Conservation (phyloP, 768 basidiomycete genomes). For the Lyophyllum shimeji region DNA sequence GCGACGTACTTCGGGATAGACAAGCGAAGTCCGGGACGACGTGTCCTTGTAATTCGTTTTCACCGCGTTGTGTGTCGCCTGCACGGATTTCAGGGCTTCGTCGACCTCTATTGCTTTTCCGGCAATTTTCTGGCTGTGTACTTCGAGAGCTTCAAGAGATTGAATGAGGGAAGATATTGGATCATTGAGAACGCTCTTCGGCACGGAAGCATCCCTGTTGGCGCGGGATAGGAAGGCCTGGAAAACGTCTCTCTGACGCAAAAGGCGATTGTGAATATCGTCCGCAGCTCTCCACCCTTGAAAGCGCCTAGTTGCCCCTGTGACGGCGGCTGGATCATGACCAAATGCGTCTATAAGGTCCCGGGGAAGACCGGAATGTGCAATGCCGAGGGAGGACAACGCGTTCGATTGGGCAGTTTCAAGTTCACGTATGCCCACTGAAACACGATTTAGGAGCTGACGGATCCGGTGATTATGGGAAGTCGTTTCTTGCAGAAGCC, state of each 20-base stretch:
- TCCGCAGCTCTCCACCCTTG: conserved; percentile 75
- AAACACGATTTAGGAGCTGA: conserved; percentile 66
- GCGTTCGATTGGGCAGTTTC: conserved; percentile 58
- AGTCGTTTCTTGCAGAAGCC: conserved; percentile 58
- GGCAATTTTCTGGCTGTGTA: conserved; percentile 42
- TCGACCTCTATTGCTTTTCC: conserved; percentile 49
- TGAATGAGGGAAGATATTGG: conserved; percentile 51
- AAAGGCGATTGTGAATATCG: conserved; percentile 65
- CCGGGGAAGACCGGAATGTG: conserved; percentile 51
- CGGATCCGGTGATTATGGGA: conserved; percentile 68
- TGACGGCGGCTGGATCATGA: conserved; percentile 78
- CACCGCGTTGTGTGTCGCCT: conserved; percentile 50
- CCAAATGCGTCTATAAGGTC: conserved; percentile 74
- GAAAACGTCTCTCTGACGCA: conserved; percentile 59
- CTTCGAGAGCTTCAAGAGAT: conserved; percentile 50
- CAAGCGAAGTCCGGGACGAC: conserved; percentile 64
- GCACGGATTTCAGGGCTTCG: conserved; percentile 50
- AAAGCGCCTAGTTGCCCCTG: conserved; percentile 57
- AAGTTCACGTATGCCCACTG: conserved; percentile 62
- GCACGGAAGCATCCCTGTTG: conserved; percentile 17
- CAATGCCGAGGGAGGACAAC: conserved; percentile 45
- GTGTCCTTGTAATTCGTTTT: conserved; percentile 69
- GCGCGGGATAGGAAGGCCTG: conserved; percentile 40
- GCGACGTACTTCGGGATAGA: conserved; percentile 70
- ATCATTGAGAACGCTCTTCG: conserved; percentile 49